Evolutionary conservation across 306 rosid species (phyloP).

Genomic region (Pyrus pyrifolia): DNA sequence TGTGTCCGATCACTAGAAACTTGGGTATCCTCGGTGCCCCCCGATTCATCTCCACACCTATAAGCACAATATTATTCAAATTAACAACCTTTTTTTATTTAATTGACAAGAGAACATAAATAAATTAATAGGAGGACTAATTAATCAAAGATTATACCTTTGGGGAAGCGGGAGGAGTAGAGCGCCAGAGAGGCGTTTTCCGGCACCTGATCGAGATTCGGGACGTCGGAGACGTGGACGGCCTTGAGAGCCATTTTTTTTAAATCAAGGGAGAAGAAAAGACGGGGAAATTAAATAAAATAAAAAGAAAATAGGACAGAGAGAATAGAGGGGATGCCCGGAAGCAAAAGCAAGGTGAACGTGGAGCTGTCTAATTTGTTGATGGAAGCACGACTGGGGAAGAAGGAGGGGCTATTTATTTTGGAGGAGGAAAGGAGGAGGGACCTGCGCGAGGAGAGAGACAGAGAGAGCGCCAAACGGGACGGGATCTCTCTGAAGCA

Average conservation of each 20-base stretch:
- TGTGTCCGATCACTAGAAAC: conserved; percentile 47
- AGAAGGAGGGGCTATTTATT: neutral
- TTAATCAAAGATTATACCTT: conserved; percentile 15
- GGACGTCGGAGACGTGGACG: conserved; percentile 52
- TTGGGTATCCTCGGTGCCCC: conserved; percentile 20
- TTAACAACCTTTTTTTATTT: neutral
- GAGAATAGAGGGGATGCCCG: neutral
- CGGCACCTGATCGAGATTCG: conserved; percentile 42
- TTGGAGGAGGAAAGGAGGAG: neutral
- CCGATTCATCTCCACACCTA: conserved; percentile 38
- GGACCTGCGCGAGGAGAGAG: neutral
- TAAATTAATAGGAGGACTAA: no score
- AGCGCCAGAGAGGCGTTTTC: conserved; percentile 31
- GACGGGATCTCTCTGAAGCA: neutral
- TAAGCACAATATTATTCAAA: neutral
- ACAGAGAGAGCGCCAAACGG: neutral
- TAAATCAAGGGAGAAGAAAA: neutral
- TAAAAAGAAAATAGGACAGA: no score
- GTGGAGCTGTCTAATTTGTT: neutral
- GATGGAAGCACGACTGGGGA: neutral
- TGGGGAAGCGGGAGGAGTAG: conserved; percentile 25
- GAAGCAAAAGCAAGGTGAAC: neutral
- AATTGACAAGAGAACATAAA: no score
- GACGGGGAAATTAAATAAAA: no score
- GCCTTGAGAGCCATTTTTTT: conserved; percentile 41